phyloP scores from a whole-genome alignment of 2,329 filamentous ascomycete species.

The Stagonosporopsis rhizophila region DNA sequence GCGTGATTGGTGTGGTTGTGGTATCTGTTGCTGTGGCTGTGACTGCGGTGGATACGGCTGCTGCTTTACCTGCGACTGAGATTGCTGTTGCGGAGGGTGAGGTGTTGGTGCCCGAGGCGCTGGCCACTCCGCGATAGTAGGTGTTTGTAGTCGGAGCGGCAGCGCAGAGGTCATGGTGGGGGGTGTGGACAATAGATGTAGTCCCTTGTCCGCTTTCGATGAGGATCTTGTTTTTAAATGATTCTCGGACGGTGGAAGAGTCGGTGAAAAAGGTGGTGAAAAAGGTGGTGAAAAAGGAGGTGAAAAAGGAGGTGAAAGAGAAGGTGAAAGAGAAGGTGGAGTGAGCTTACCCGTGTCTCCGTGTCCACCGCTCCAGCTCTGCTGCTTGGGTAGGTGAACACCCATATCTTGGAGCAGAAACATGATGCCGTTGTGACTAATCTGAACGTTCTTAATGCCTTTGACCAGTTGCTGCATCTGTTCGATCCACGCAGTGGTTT shows the following conservation, averaged over 20 bases:
- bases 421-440: conserved; percentile 23
- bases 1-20: background rate
- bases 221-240: background rate
- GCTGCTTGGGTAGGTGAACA: background rate
- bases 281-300: too few relatives aligned
- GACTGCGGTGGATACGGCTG: background rate
- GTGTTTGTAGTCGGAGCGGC: background rate
- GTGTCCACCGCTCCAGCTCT: conserved; percentile 76
- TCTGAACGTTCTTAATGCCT: background rate
- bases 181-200: background rate
- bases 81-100: background rate
- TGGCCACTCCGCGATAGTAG: background rate
- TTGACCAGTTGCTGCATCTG: conserved; percentile 21
- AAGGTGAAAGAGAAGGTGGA: conserved; percentile 81
- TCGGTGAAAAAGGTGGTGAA: too few relatives aligned
- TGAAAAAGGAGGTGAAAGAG: too few relatives aligned
- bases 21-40: background rate
- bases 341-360: conserved; percentile 68
- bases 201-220: background rate
- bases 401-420: conserved; percentile 22
- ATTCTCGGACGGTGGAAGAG: conserved; percentile 67
- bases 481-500: conserved; percentile 20
- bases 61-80: background rate
- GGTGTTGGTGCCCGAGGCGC: background rate
- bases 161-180: background rate